These are phyloP conservation scores for Catunica adiposa DNA, from an alignment of 2,329 filamentous ascomycete species.

Conservation along the genomic window DNA sequence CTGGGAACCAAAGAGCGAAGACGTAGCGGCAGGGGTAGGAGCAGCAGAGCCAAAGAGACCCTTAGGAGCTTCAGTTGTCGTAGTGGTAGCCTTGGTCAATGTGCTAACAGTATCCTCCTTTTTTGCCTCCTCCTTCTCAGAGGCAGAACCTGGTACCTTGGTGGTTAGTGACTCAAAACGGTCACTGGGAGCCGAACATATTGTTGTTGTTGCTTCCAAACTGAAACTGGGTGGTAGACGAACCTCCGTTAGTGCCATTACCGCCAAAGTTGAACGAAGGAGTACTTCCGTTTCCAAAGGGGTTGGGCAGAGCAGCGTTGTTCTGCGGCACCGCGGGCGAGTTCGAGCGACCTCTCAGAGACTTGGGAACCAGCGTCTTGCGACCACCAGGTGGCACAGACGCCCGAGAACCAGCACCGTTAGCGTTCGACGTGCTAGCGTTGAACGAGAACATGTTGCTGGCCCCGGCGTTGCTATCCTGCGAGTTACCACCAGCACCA, in stretches of 20 bases:
- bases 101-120: background rate
- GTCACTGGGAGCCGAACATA: constrained; percentile 14
- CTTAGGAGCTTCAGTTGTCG: background rate
- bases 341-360: constrained; percentile 14
- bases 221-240: constrained; percentile 10
- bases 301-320: constrained; percentile 12
- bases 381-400: constrained; percentile 22
- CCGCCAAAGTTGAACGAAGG: constrained; percentile 12
- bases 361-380: constrained; percentile 19
- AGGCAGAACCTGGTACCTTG: constrained; percentile 17
- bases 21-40: background rate
- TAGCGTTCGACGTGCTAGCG: constrained; percentile 5
- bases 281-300: constrained; percentile 7
- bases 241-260: constrained; percentile 11
- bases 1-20: background rate
- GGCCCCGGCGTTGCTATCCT: constrained; percentile 19
- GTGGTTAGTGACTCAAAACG: constrained; percentile 13
- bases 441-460: constrained; percentile 15
- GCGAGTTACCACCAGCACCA: constrained; percentile 12
- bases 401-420: constrained; percentile 11
- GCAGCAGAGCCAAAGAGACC: constrained; percentile 1
- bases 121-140: constrained; percentile 5
- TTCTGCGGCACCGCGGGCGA: constrained; percentile 13
- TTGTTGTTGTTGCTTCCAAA: constrained; percentile 12
- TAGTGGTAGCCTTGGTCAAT: background rate